Evolutionary conservation across 2,329 filamentous ascomycete species (phyloP).

Genomic region (Exophiala dermatitidis): DNA sequence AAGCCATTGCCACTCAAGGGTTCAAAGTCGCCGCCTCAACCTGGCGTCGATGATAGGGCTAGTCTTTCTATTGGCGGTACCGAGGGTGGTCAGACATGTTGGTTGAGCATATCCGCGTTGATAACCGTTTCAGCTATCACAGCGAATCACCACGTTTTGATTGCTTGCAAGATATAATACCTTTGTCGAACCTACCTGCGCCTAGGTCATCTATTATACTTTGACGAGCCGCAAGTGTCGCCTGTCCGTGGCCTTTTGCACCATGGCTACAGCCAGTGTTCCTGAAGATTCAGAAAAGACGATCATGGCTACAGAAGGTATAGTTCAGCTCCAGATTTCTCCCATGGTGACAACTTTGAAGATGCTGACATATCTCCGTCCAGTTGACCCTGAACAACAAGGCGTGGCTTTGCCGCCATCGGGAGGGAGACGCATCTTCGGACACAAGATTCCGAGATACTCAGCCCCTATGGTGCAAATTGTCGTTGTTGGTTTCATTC

Average conservation of each 20-base stretch:
- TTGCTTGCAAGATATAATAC: neutral
- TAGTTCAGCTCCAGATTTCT: neutral
- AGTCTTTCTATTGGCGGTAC: neutral
- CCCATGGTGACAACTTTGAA: neutral
- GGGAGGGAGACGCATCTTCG: conserved; percentile 2
- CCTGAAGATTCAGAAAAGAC: neutral
- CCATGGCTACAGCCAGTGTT: neutral
- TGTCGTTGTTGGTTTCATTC: conserved; percentile 61
- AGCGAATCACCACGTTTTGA: neutral
- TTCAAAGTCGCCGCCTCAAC: neutral
- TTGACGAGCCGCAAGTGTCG: neutral
- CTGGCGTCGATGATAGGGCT: neutral
- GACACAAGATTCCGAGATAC: conserved; percentile 54
- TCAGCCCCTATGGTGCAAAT: conserved; percentile 67
- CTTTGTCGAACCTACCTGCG: neutral
- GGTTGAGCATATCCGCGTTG: neutral
- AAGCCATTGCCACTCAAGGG: neutral
- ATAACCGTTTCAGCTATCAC: neutral
- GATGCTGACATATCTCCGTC: neutral
- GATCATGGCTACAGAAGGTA: conserved; percentile 3
- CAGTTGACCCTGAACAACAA: conserved; percentile 8
- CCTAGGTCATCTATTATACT: neutral
- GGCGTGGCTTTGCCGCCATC: neutral
- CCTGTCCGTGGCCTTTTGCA: neutral
- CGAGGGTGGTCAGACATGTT: neutral